These are phyloP conservation scores for Ogataea degrootiae DNA, from an alignment of 805 yeast species.

Conservation along the genomic window DNA sequence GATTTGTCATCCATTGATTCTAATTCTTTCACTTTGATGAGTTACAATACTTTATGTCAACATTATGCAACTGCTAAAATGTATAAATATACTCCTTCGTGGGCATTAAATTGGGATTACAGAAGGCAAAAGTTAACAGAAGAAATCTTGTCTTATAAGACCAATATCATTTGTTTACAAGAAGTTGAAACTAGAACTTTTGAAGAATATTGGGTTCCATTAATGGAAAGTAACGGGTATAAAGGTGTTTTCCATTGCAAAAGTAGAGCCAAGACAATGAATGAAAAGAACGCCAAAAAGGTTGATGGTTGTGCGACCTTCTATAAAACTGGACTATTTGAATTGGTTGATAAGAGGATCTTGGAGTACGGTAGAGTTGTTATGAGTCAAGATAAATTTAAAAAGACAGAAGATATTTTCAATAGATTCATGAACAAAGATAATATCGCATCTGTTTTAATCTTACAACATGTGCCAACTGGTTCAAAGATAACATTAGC, in stretches of 20 bases:
- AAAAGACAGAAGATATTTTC: conserved; percentile 89
- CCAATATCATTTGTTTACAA: conserved; percentile 87
- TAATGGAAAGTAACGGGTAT: conserved; percentile 70
- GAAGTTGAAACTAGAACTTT: conserved; percentile 88
- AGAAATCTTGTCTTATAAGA: conserved; percentile 58
- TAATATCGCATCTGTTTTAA: conserved; percentile 76
- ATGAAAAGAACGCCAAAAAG: conserved; percentile 70
- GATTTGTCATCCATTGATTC: conserved; percentile 27
- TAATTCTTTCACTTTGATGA: conserved; percentile 66
- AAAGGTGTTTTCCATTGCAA: conserved; percentile 79
- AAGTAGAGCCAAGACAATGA: conserved; percentile 89
- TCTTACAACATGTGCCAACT: conserved; percentile 66
- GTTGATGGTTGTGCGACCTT: conserved; percentile 99
- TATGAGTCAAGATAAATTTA: conserved; percentile 78
- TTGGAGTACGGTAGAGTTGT: conserved; percentile 82
- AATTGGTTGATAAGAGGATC: conserved; percentile 61
- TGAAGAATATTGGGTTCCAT: conserved; percentile 82
- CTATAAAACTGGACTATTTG: conserved; percentile 65
- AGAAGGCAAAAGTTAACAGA: conserved; percentile 72
- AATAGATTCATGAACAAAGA: conserved; percentile 96
- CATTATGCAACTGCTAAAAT: conserved; percentile 89
- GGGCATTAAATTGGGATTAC: conserved; percentile 95
- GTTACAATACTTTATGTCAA: conserved; percentile 91
- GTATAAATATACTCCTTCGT: conserved; percentile 92
- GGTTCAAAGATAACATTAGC: conserved; percentile 72